A percentile compares a stretch with the other conserved stretches of the same genome.
These are phyloP conservation scores for Fonsecaea pedrosoi DNA, from an alignment of 2,329 filamentous ascomycete species.

Conservation along the genomic window DNA sequence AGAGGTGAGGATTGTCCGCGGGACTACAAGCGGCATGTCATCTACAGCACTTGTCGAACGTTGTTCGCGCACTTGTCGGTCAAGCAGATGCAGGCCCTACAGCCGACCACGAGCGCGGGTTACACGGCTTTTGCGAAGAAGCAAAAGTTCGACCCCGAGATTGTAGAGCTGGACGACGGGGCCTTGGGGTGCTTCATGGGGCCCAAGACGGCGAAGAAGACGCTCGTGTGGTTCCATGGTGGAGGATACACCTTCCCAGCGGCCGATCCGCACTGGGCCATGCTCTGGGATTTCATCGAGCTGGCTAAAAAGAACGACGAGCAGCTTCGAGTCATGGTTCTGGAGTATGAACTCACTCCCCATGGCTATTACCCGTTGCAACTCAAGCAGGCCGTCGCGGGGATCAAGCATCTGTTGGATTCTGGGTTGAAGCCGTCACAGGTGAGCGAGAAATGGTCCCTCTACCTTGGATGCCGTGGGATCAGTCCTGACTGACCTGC, in stretches of 20 bases:
- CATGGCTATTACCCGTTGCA: constrained; percentile 52
- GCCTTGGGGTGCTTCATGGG: constrained; percentile 32
- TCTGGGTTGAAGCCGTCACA: constrained; percentile 24
- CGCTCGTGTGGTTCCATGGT: constrained; percentile 35
- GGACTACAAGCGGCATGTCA: constrained; percentile 25
- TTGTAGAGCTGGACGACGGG: constrained; percentile 30
- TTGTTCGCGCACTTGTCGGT: constrained; percentile 17
- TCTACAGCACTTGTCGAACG: constrained; percentile 21
- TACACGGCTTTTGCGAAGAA: constrained; percentile 31
- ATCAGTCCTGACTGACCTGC: not conserved
- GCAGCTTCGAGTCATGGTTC: constrained; percentile 22
- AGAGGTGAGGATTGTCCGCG: constrained; percentile 23
- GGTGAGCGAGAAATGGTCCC: constrained; percentile 8
- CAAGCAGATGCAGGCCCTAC: constrained; percentile 17
- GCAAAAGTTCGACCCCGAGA: constrained; percentile 24
- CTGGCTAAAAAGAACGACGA: constrained; percentile 19
- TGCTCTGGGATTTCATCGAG: constrained; percentile 25
- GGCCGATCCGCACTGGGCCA: constrained; percentile 24
- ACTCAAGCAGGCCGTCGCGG: constrained; percentile 50
- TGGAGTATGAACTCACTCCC: constrained; percentile 53
- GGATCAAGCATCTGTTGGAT: constrained; percentile 48
- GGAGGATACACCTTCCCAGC: constrained; percentile 33
- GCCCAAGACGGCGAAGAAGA: constrained; percentile 26
- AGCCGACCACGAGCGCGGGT: constrained; percentile 17
- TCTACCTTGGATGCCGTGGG: not conserved